phyloP scores from a whole-genome alignment of 2,329 filamentous ascomycete genomes.

The Macrophomina pseudophaseolina region DNA sequence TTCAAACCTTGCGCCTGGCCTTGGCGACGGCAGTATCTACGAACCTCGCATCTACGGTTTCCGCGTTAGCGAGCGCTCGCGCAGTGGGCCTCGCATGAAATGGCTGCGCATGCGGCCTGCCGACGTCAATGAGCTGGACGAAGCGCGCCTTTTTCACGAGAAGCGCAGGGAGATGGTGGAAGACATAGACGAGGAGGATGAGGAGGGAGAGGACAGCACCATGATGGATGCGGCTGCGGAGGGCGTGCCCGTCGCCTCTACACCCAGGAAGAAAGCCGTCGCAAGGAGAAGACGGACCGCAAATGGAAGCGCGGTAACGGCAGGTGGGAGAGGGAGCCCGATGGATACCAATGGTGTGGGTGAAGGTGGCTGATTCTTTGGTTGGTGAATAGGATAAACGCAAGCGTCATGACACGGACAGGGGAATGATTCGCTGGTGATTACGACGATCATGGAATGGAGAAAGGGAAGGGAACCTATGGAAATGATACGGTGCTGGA shows the following conservation, averaged over 20 bases:
- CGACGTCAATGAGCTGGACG: slow-evolving; percentile 83
- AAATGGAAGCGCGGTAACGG: slow-evolving; percentile 8
- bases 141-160: slow-evolving; percentile 58
- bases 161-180: slow-evolving; percentile 33
- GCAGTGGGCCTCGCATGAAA: slow-evolving; percentile 92
- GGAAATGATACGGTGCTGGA: background rate
- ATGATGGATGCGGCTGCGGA: slow-evolving; percentile 42
- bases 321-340: slow-evolving; percentile 39
- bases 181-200: slow-evolving; percentile 48
- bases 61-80: slow-evolving; percentile 86
- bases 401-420: background rate
- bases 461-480: background rate
- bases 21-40: slow-evolving; percentile 84
- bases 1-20: slow-evolving; percentile 84
- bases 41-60: slow-evolving; percentile 97
- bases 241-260: slow-evolving; percentile 33
- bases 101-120: slow-evolving; percentile 87
- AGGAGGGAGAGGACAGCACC: slow-evolving; percentile 37
- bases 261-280: slow-evolving; percentile 44
- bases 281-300: slow-evolving; percentile 40
- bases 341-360: slow-evolving; percentile 49
- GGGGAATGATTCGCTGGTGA: background rate
- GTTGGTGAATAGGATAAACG: background rate
- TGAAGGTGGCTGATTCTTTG: slow-evolving; percentile 34
- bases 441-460: background rate